Evolutionary conservation across 2,329 filamentous ascomycete genomes (phyloP), one percentile per base, ranked within the genome.

Genomic region (Calonectria hongkongensis): DNA sequence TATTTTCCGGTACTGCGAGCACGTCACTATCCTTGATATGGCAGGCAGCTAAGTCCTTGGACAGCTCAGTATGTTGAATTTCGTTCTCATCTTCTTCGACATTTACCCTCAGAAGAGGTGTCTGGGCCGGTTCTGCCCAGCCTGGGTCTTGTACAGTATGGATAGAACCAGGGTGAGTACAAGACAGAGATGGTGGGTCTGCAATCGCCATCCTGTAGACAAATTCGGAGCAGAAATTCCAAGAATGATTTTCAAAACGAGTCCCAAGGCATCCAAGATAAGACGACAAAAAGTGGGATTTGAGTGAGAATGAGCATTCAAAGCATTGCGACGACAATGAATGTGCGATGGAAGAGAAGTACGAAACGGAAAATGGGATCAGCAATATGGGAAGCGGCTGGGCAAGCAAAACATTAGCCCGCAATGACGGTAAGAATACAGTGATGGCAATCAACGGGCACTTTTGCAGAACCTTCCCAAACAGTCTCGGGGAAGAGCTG

Each of bases 181-280:
- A 80, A 45, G 80, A 80, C 25, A 78, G 73, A n/a, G 82, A 79
- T 69, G 81, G 73, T 25, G 78, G 71, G 56, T 82, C 78, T 70
- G 79, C 76, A 70, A 81, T 78, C 66, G 83, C 82, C 85, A 86
- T 86, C 73, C 58, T 79, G 75, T 66, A 72, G 72, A 72, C 74
- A 75, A 76, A 81, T 54, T 21, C 76, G 76, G 33, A 79, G 77
- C 73, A 47, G 56, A 67, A 82, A 75, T 65, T 72, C 75, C 78
- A 83, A 84, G 80, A 82, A 83, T 79, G 72, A 75, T 76, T 72
- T 81, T 78, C 75, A 79, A 78, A 78, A 77, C 74, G 72, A 81
- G 82, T 82, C 84, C 84, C 86, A 87, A 87, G 84, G 85, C 82
- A 83, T 82, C 83, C 84, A 86, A 84, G 84, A 79, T 83, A 10